Percentiles rank a stretch among this genome's conserved stretches.
Conservation (phyloP, 73 alveolate genomes). For the Paramecium biaurelia region DNA sequence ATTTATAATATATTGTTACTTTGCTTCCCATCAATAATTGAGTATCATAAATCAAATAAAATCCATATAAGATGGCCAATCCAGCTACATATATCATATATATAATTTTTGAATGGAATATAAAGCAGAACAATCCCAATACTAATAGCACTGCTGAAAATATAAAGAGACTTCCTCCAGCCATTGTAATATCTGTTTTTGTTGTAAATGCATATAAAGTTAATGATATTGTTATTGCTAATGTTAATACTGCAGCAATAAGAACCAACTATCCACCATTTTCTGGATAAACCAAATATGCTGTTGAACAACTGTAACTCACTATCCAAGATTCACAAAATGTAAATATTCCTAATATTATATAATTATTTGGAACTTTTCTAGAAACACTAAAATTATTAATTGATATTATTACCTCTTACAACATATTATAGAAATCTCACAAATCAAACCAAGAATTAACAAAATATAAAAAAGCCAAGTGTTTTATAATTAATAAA, state of each 20-base stretch:
- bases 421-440: constrained; percentile 65
- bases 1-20: neutral
- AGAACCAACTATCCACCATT: constrained; percentile 70
- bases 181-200: constrained; percentile 82
- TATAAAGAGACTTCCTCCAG: constrained; percentile 74
- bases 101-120: constrained; percentile 53
- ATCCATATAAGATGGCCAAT: constrained; percentile 67
- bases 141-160: constrained; percentile 68
- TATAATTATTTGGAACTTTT: constrained; percentile 91
- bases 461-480: constrained; percentile 23
- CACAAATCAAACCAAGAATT: constrained; percentile 60
- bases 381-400: constrained; percentile 66
- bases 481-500: neutral
- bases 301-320: constrained; percentile 76
- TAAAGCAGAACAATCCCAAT: constrained; percentile 68
- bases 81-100: constrained; percentile 60
- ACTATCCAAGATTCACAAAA: constrained; percentile 89
- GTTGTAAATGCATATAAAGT: constrained; percentile 92
- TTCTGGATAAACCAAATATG: neutral
- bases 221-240: constrained; percentile 83
- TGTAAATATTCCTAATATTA: constrained; percentile 83
- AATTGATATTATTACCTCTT: neutral
- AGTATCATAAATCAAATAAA: constrained; percentile 71
- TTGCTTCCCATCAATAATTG: constrained; percentile 71
- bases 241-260: constrained; percentile 89